Evolutionary conservation across 2,329 filamentous ascomycete species (phyloP).

Genomic region (Scolecobasidium constrictum): DNA sequence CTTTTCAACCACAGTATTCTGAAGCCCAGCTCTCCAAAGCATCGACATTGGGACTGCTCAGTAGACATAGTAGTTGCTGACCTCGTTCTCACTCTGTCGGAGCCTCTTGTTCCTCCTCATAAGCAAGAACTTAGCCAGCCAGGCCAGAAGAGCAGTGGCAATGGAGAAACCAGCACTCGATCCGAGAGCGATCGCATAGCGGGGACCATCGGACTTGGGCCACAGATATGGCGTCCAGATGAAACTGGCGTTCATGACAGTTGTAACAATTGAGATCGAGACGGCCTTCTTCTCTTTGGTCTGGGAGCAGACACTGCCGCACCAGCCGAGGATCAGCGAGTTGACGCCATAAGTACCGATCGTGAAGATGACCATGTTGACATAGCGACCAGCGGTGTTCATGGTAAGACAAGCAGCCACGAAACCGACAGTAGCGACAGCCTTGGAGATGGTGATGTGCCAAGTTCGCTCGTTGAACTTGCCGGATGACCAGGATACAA

Average conservation of each 20-base stretch:
- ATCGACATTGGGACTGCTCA: no score
- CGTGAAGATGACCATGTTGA: constrained; percentile 23
- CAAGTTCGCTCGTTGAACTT: constrained; percentile 38
- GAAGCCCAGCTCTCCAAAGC: no score
- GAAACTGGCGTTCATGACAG: constrained; percentile 36
- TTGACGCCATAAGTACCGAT: constrained; percentile 33
- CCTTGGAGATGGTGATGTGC: constrained; percentile 37
- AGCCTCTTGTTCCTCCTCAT: constrained; percentile 31
- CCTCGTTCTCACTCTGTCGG: constrained; percentile 18
- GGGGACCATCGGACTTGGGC: constrained; percentile 33
- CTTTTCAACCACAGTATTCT: no score
- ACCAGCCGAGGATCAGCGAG: constrained; percentile 38
- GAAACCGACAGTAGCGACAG: constrained; percentile 33
- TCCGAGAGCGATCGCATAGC: constrained; percentile 34
- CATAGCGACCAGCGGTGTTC: constrained; percentile 30
- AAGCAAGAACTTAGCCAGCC: constrained; percentile 28
- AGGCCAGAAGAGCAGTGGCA: constrained; percentile 32
- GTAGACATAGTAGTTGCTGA: constrained; percentile 1
- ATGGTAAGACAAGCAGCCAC: constrained; percentile 27
- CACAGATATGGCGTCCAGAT: constrained; percentile 43
- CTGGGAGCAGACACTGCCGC: constrained; percentile 32
- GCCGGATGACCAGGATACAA: constrained; percentile 40
- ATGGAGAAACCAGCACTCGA: constrained; percentile 33
- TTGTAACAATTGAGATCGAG: constrained; percentile 38
- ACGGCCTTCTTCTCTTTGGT: constrained; percentile 40